Conservation (phyloP, 768 basidiomycete species). For the Kondoa subrosea region DNA sequence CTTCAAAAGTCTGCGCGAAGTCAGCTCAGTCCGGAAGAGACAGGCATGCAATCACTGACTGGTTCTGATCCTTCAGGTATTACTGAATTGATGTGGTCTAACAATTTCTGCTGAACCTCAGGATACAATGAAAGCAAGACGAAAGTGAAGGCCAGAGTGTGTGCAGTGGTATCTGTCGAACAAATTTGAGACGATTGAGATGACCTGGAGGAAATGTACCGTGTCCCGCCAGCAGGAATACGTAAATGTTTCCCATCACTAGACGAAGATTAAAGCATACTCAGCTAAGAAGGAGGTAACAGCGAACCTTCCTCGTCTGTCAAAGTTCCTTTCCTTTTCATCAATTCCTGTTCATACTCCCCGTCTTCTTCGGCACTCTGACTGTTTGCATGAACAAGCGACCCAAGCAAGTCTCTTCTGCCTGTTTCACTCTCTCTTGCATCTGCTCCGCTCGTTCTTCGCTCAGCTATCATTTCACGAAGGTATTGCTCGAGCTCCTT, state of each 20-base stretch:
- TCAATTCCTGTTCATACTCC: slow-evolving; percentile 6
- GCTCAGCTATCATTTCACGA: slow-evolving; percentile 20
- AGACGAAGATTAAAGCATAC: not conserved
- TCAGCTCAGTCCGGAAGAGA: not conserved
- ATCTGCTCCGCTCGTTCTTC: slow-evolving; percentile 4
- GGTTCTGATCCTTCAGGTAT: slow-evolving; percentile 7
- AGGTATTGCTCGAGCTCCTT: slow-evolving; percentile 21
- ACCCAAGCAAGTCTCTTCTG: slow-evolving; percentile 12
- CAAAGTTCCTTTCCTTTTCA: slow-evolving; percentile 9
- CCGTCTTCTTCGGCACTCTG: slow-evolving; percentile 3
- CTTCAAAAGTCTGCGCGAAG: not conserved
- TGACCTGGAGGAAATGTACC: slow-evolving; percentile 9
- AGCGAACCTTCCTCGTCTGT: slow-evolving; percentile 11
- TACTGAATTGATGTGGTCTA: slow-evolving; percentile 14
- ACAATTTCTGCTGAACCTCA: slow-evolving; percentile 23
- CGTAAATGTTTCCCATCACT: slow-evolving; percentile 19
- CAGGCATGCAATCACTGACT: not conserved
- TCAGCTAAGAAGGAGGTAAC: not conserved
- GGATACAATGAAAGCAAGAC: slow-evolving; percentile 28
- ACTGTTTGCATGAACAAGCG: not conserved
- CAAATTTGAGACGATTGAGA: not conserved
- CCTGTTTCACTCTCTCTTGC: slow-evolving; percentile 5
- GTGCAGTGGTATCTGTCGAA: slow-evolving; percentile 26
- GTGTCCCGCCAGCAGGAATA: slow-evolving; percentile 30
- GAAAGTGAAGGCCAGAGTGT: slow-evolving; percentile 25